Evolutionary conservation across 495 filamentous ascomycete genomes (phyloP).

Genomic region (Trichoderma parareesei): DNA sequence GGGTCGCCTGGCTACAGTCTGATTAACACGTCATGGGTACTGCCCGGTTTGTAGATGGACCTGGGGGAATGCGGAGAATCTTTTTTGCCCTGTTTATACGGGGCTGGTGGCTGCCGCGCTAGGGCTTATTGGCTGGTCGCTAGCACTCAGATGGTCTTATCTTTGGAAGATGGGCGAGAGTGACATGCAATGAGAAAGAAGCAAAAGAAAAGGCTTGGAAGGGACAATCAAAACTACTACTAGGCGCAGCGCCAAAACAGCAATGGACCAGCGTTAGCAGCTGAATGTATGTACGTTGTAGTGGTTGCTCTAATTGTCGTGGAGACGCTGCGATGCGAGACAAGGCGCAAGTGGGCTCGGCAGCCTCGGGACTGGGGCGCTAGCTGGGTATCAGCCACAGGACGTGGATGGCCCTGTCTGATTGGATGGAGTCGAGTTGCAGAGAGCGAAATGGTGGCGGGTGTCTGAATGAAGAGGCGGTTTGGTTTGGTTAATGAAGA

Average conservation of each 20-base stretch:
- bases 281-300: neutral
- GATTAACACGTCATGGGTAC: neutral
- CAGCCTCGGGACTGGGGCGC: neutral
- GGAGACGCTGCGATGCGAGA: neutral
- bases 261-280: neutral
- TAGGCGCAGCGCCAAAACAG: neutral
- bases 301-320: neutral
- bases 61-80: neutral
- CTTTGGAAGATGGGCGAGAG: no score
- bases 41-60: neutral
- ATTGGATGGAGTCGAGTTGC: neutral
- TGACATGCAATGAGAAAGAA: no score
- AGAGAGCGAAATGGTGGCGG: neutral
- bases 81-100: neutral
- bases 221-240: no score
- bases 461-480: no score
- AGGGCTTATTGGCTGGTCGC: no score
- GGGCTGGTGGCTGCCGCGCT: no score
- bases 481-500: no score
- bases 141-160: no score
- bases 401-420: neutral
- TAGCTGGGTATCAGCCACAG: neutral
- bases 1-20: neutral
- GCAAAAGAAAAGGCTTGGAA: no score
- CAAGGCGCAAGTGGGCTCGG: neutral